Percentiles rank a stretch among this genome's conserved stretches.
phyloP scores from a whole-genome alignment of 441 rosid species.

The Adansonia madagascariensis region DNA sequence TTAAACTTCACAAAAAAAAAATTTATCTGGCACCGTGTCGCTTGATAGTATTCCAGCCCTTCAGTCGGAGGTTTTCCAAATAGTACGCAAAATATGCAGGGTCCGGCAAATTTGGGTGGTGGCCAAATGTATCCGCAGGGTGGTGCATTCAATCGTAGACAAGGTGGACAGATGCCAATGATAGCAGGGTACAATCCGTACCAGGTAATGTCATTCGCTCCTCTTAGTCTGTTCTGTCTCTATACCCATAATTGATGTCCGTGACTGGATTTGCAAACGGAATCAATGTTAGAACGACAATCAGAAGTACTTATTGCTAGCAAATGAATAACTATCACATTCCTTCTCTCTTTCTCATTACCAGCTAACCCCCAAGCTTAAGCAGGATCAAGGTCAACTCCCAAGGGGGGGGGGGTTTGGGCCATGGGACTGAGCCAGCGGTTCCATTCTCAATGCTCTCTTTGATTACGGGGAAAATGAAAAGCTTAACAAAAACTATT shows the following conservation, averaged over 20 bases:
- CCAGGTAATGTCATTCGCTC: constrained; percentile 51
- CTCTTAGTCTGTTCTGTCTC: not conserved
- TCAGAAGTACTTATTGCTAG: not conserved
- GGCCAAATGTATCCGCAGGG: constrained; percentile 77
- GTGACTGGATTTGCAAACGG: constrained; percentile 25
- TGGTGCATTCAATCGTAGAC: constrained; percentile 78
- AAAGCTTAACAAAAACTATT: not conserved
- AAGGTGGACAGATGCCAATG: constrained; percentile 79
- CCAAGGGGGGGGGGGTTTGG: not conserved
- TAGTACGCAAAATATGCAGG: constrained; percentile 78
- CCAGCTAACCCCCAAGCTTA: not conserved
- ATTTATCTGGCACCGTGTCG: too few relatives aligned
- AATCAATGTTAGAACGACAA: not conserved
- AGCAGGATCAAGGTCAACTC: not conserved
- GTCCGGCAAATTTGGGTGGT: constrained; percentile 58
- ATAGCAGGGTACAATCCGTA: constrained; percentile 86
- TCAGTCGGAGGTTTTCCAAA: constrained; percentile 69
- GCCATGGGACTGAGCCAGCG: not conserved
- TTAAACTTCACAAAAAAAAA: too few relatives aligned
- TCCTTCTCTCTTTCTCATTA: not conserved
- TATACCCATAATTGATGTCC: constrained; percentile 21
- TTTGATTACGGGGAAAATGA: not conserved
- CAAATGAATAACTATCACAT: not conserved
- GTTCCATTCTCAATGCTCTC: not conserved
- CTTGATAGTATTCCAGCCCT: constrained; percentile 30